Evolutionary conservation across 73 alveolate genomes (phyloP).

Genomic region (Tetrahymena borealis): DNA sequence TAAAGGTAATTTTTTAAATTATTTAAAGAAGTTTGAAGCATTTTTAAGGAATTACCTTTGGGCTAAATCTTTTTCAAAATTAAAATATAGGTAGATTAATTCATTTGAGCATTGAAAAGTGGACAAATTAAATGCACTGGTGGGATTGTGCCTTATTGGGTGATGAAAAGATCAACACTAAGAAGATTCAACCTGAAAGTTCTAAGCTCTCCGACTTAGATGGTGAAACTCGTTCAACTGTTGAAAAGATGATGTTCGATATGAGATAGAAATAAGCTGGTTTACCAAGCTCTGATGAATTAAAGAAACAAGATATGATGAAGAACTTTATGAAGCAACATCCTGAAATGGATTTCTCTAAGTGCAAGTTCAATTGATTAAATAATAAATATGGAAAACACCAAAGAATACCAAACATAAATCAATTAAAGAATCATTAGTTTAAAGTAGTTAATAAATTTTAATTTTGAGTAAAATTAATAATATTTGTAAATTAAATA

Average conservation of each 20-base stretch:
- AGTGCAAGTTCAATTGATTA: slow-evolving; percentile 75
- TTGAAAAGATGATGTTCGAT: slow-evolving; percentile 98
- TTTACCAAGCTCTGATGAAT: slow-evolving; percentile 87
- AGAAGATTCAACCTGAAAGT: slow-evolving; percentile 92
- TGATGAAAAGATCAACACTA: slow-evolving; percentile 82
- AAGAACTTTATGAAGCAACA: slow-evolving; percentile 90
- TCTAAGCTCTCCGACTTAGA: slow-evolving; percentile 91
- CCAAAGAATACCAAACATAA: not conserved
- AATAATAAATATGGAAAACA: not conserved
- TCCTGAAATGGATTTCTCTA: slow-evolving; percentile 98
- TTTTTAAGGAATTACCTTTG: not conserved
- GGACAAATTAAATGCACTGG: slow-evolving; percentile 77
- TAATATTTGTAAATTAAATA: too few species aligned
- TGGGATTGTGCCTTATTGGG: slow-evolving; percentile 75
- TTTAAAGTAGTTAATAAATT: too few species aligned
- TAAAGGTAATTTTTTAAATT: slow-evolving; percentile 5
- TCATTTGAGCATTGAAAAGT: slow-evolving; percentile 63
- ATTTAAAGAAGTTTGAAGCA: not conserved
- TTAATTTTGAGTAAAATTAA: too few species aligned
- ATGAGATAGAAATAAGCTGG: slow-evolving; percentile 90
- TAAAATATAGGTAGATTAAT: slow-evolving; percentile 41
- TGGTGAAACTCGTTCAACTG: slow-evolving; percentile 90
- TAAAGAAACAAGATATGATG: slow-evolving; percentile 76
- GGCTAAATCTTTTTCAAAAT: not conserved
- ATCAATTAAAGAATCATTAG: not conserved